These are phyloP conservation scores for peach (Prunus persica) DNA, from an alignment of 306 rosid genomes.

Conservation along the genomic window DNA sequence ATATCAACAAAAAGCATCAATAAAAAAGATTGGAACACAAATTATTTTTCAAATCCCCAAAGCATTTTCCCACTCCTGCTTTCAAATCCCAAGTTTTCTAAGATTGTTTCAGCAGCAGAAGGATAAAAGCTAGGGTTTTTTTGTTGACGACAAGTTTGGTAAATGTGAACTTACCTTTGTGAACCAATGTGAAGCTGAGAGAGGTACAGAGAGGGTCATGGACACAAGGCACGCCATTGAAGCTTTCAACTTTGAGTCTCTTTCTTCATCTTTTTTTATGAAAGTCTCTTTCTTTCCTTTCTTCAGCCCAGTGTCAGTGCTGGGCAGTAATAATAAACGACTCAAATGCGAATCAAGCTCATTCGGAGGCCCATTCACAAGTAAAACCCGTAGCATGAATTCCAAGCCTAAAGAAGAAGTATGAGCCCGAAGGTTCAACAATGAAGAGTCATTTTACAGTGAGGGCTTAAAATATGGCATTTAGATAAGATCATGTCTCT, in stretches of 20 bases:
- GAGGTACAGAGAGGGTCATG: conserved; percentile 22
- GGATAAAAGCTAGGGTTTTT: background rate
- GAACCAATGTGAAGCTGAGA: conserved; percentile 14
- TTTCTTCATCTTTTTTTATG: background rate
- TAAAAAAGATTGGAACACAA: background rate
- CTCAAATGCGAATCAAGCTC: background rate
- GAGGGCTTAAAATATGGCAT: accelerated
- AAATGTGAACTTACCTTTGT: conserved; percentile 16
- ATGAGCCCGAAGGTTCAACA: too few relatives aligned
- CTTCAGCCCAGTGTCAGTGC: background rate
- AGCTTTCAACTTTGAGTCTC: conserved; percentile 4
- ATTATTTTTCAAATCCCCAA: background rate
- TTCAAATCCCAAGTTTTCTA: too few relatives aligned
- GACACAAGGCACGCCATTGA: conserved; percentile 39
- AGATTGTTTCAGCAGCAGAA: background rate
- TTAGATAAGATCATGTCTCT: too few relatives aligned
- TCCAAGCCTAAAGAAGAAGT: too few relatives aligned
- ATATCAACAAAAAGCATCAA: conserved; percentile 1
- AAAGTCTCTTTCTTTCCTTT: background rate
- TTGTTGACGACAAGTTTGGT: too few relatives aligned
- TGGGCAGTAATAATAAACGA: background rate
- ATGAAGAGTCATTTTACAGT: too few relatives aligned
- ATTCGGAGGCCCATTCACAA: too few relatives aligned
- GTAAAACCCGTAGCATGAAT: too few relatives aligned
- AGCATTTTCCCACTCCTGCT: background rate